Base-by-base conservation (phyloP, 2,329 filamentous ascomycete species). In the Biscogniauxia mediterranea region DNA sequence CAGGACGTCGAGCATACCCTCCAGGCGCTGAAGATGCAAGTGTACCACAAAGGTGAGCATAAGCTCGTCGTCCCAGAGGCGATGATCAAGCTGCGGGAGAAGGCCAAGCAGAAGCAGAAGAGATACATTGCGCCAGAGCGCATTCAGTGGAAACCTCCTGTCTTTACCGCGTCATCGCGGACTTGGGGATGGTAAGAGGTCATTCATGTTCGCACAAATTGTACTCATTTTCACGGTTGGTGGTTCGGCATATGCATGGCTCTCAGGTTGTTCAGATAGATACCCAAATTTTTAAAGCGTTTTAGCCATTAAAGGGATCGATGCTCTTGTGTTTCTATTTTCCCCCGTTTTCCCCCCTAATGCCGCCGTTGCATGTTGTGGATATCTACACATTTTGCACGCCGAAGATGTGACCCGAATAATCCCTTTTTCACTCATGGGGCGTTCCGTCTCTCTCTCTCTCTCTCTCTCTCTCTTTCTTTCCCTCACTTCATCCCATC, bases 11-110 rank as follows among this genome's bases (percentile, higher is more conserved):
- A 98, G 75, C 93, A 97, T 75, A 98, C 95, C 0, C 78, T 99
- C 56, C 93, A 97, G 74, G 93, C 93, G 60, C 81, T 97, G 63
- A 95, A 94, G 74, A 96, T 99, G 91, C 86, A 98, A 73, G 86
- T 95, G 53, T 98, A 98, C 74, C 92, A 93, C 70, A 96, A 96
- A 81, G 93, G 93, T 66, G 93, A 97, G 73, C 95, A 98, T 81
- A 94, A 98, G 75, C 91, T 99, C 68, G 92, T 98, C 23, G 83
- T 99, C 32, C 93, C 94, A 0, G 90, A 95, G 65, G 88, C 91
- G 62, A 84, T 97, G 56, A 82, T 97, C 60, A 84, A 89, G 74
- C 87, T 91, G 71, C 84, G 90, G 66, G 90, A 93, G 68, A 96
- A 92, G 78, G 86, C 91, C 67, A 93, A 90, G 77, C 74, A 85